phyloP scores from a whole-genome alignment of 192 early-diverging fungal genomes.

The Diversispora epigaea region DNA sequence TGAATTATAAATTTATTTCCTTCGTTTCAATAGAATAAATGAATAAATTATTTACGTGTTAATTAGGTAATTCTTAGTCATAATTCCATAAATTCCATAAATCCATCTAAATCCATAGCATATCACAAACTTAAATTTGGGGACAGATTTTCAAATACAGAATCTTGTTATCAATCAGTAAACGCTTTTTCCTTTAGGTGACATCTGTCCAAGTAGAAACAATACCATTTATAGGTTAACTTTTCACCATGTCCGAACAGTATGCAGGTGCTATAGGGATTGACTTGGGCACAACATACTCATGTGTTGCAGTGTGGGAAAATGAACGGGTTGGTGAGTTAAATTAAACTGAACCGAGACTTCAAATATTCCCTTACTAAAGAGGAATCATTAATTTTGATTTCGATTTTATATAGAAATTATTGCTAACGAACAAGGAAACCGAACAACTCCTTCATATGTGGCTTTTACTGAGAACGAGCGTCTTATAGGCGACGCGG shows the following conservation, averaged over 20 bases:
- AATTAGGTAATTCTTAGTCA: too few species aligned
- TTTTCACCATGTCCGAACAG: slow-evolving; percentile 35
- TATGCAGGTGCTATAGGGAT: slow-evolving; percentile 76
- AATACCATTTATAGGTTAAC: not conserved
- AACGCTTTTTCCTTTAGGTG: too few species aligned
- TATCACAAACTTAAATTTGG: too few species aligned
- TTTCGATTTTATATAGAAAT: slow-evolving; percentile 46
- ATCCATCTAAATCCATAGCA: too few species aligned
- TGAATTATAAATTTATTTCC: too few species aligned
- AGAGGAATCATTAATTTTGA: not conserved
- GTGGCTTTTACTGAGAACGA: slow-evolving; percentile 79
- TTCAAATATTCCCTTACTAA: not conserved
- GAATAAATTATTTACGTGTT: too few species aligned
- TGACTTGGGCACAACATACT: slow-evolving; percentile 93
- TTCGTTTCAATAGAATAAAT: too few species aligned
- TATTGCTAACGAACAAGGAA: slow-evolving; percentile 88
- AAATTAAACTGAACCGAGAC: not conserved
- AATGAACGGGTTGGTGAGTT: slow-evolving; percentile 46
- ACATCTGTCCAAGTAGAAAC: too few species aligned
- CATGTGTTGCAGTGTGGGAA: slow-evolving; percentile 73
- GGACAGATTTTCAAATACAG: too few species aligned
- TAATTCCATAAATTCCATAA: too few species aligned
- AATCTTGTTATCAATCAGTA: too few species aligned
- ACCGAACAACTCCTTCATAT: slow-evolving; percentile 85
- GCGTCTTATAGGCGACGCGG: slow-evolving; percentile 83